These are phyloP conservation scores for Paraconiothyrium sp. DNA, from an alignment of 2,329 filamentous ascomycete species.

Conservation along the genomic window DNA sequence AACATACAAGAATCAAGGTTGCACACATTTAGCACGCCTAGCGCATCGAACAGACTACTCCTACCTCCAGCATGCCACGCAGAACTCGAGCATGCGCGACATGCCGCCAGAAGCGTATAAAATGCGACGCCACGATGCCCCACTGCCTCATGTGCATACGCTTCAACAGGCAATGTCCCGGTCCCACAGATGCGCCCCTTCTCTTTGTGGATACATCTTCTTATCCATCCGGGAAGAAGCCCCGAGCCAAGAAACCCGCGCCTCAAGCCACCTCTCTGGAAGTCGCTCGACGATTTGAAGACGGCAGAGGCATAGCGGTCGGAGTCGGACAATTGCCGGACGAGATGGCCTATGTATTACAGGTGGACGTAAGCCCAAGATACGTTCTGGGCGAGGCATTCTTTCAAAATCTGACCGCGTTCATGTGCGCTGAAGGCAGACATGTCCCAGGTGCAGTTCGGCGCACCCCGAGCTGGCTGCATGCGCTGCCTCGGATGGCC, in stretches of 20 bases:
- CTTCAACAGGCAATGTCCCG: slow-evolving; percentile 28
- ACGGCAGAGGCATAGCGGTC: slow-evolving; percentile 1
- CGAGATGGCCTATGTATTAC: slow-evolving; percentile 15
- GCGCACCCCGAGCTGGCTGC: slow-evolving; percentile 28
- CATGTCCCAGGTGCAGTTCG: slow-evolving; percentile 21
- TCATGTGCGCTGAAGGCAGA: slow-evolving; percentile 27
- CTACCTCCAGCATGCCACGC: slow-evolving; percentile 23
- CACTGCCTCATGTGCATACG: slow-evolving; percentile 32
- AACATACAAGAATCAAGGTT: neutral
- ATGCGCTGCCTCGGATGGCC: slow-evolving; percentile 26
- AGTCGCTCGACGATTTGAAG: slow-evolving; percentile 6
- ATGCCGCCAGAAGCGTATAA: slow-evolving; percentile 36
- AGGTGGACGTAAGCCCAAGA: slow-evolving; percentile 17
- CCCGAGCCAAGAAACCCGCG: slow-evolving; percentile 8
- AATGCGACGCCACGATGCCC: slow-evolving; percentile 35
- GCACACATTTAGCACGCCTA: neutral
- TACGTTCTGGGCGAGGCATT: slow-evolving; percentile 29
- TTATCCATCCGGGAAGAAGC: slow-evolving; percentile 20
- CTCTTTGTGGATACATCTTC: slow-evolving; percentile 20
- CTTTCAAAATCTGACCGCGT: slow-evolving; percentile 28
- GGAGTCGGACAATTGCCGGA: slow-evolving; percentile 6
- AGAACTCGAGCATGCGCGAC: slow-evolving; percentile 31
- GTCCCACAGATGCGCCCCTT: slow-evolving; percentile 24
- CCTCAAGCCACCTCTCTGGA: slow-evolving; percentile 4
- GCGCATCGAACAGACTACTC: neutral